These are phyloP conservation scores for Alnus rubra DNA, from an alignment of 306 rosid genomes.

Conservation along the genomic window DNA sequence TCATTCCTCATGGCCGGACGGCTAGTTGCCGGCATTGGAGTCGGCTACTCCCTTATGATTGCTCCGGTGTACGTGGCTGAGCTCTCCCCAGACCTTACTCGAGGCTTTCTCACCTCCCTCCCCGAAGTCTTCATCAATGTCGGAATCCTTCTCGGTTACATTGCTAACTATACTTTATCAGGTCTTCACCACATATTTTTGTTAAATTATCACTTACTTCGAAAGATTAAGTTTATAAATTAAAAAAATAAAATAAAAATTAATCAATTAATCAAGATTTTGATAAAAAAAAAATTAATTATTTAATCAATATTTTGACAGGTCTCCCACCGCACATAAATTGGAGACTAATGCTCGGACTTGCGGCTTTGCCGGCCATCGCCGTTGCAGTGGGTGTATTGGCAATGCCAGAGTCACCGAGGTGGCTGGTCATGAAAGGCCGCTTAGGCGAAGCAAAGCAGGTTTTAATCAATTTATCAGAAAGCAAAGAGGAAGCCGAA, in stretches of 20 bases:
- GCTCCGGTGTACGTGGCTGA: constrained; percentile 78
- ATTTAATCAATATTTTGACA: too few species aligned
- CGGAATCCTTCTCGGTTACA: constrained; percentile 69
- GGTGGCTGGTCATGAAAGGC: constrained; percentile 71
- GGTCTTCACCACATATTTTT: not conserved
- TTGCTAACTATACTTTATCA: constrained; percentile 56
- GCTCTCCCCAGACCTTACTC: constrained; percentile 58
- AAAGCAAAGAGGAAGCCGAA: constrained; percentile 56
- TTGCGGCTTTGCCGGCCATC: constrained; percentile 66
- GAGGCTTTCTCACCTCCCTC: constrained; percentile 83
- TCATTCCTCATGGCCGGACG: constrained; percentile 53
- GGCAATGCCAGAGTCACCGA: constrained; percentile 82
- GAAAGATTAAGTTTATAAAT: too few species aligned
- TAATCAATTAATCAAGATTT: too few species aligned
- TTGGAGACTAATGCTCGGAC: constrained; percentile 80
- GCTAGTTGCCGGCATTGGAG: constrained; percentile 69
- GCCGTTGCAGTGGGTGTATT: constrained; percentile 47
- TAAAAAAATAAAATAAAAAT: too few species aligned
- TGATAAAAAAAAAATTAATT: too few species aligned
- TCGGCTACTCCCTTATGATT: constrained; percentile 75
- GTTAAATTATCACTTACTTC: too few species aligned
- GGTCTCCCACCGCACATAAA: constrained; percentile 38
- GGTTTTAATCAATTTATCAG: constrained; percentile 41
- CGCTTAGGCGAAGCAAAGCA: constrained; percentile 37
- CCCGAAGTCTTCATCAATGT: constrained; percentile 82